Conservation (phyloP, 352 stramenopile species). For the Pythium plurisporium region DNA sequence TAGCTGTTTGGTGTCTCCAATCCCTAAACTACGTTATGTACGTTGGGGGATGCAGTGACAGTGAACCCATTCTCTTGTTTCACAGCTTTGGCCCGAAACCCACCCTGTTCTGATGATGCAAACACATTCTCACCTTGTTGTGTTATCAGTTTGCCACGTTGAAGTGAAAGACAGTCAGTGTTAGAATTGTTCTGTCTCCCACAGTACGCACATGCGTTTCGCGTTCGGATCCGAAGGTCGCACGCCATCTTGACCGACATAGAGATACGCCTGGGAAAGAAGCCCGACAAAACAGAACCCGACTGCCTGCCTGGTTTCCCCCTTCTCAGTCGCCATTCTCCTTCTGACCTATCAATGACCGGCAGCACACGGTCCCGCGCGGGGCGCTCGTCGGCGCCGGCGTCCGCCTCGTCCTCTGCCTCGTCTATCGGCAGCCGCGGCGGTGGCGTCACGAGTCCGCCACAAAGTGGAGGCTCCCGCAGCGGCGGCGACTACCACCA, state of each 20-base stretch:
- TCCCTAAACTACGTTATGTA: too few relatives aligned
- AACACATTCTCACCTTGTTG: constrained; percentile 10
- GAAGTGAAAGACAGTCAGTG: constrained; percentile 12
- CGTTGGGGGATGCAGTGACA: too few relatives aligned
- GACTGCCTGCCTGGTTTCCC: too few relatives aligned
- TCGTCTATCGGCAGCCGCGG: not conserved
- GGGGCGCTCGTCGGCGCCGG: not conserved
- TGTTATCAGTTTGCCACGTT: constrained; percentile 1
- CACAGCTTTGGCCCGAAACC: too few relatives aligned
- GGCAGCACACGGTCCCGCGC: not conserved
- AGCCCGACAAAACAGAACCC: not conserved
- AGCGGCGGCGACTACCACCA: constrained; percentile 8
- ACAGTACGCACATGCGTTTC: constrained; percentile 7
- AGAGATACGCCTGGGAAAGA: not conserved
- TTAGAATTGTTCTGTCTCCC: constrained; percentile 11
- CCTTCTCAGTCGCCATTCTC: not conserved
- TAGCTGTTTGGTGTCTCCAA: too few relatives aligned
- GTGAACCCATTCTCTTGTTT: too few relatives aligned
- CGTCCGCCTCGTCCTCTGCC: not conserved
- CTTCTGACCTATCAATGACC: not conserved
- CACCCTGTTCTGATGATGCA: constrained; percentile 2
- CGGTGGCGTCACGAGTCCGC: constrained; percentile 3
- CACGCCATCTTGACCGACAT: constrained; percentile 4
- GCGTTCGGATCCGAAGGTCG: not conserved
- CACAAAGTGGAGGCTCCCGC: not conserved